Evolutionary conservation across 495 filamentous ascomycete genomes (phyloP).

Genomic region (Cudoniella acicularis): DNA sequence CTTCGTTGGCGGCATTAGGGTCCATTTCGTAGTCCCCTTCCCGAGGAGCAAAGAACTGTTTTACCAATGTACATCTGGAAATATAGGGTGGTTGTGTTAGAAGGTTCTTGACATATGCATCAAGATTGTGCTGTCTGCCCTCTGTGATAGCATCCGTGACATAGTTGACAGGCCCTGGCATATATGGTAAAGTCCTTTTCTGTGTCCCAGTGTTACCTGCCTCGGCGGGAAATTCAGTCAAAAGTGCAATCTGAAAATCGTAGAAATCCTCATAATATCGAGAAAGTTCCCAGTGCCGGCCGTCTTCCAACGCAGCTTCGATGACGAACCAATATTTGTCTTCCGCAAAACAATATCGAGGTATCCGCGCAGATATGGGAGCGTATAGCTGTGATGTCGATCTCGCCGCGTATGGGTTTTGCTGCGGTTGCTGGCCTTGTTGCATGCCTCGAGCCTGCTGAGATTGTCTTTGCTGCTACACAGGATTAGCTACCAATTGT

Average conservation of each 20-base stretch:
- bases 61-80: slow-evolving; percentile 74
- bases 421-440: slow-evolving; percentile 24
- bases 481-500: slow-evolving; percentile 1
- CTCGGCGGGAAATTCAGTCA: slow-evolving; percentile 91
- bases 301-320: slow-evolving; percentile 87
- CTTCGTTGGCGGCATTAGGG: slow-evolving; percentile 57
- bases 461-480: slow-evolving; percentile 17
- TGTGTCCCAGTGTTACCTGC: slow-evolving; percentile 76
- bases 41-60: slow-evolving; percentile 83
- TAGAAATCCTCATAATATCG: slow-evolving; percentile 98
- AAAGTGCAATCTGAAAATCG: slow-evolving; percentile 93
- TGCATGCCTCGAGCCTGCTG: slow-evolving; percentile 30
- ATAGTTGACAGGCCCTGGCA: slow-evolving; percentile 96
- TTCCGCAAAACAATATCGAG: slow-evolving; percentile 92
- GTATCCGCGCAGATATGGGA: slow-evolving; percentile 74
- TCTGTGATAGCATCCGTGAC: slow-evolving; percentile 97
- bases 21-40: slow-evolving; percentile 93
- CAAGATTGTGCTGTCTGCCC: slow-evolving; percentile 82
- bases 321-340: slow-evolving; percentile 99
- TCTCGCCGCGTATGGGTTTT: slow-evolving; percentile 32
- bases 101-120: slow-evolving; percentile 92
- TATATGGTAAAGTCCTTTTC: slow-evolving; percentile 86
- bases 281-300: slow-evolving; percentile 85
- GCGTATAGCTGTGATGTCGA: slow-evolving; percentile 43
- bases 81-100: slow-evolving; percentile 81